Conservation (phyloP, 2,329 filamentous ascomycete species). For the Cladophialophora bantiana region DNA sequence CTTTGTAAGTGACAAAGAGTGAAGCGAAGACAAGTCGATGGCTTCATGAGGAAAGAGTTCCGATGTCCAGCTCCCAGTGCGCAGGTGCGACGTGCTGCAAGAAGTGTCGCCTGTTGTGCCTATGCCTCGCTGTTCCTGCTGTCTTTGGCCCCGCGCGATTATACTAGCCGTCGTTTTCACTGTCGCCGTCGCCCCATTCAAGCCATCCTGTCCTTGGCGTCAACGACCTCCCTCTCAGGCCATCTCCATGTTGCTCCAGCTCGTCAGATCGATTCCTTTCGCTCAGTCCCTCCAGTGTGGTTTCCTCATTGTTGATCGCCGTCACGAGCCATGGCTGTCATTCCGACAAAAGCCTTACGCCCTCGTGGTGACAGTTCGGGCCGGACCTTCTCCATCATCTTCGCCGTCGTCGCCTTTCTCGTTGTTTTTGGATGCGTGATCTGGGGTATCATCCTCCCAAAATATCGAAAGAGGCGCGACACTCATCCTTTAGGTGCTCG, state of each 20-base stretch:
- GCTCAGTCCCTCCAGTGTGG: not conserved
- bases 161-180: not conserved
- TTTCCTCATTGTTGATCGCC: not conserved
- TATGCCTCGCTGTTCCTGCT: not conserved
- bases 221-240: not conserved
- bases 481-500: constrained; percentile 7
- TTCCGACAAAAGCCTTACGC: constrained; percentile 20
- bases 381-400: constrained; percentile 31
- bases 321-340: constrained; percentile 17
- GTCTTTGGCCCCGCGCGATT: not conserved
- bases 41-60: constrained; percentile 4
- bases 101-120: not conserved
- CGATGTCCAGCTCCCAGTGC: not conserved
- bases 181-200: not conserved
- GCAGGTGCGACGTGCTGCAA: not conserved
- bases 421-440: constrained; percentile 33
- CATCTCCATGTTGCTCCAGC: not conserved
- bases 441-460: constrained; percentile 34
- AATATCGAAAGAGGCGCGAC: constrained; percentile 30
- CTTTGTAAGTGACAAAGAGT: constrained; percentile 2
- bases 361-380: constrained; percentile 22
- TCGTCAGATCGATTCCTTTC: not conserved
- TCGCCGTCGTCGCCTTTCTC: constrained; percentile 32
- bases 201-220: not conserved
- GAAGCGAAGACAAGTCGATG: not conserved